Conservation (phyloP, 345 rosid genomes). For the Pistacia atlantica region DNA sequence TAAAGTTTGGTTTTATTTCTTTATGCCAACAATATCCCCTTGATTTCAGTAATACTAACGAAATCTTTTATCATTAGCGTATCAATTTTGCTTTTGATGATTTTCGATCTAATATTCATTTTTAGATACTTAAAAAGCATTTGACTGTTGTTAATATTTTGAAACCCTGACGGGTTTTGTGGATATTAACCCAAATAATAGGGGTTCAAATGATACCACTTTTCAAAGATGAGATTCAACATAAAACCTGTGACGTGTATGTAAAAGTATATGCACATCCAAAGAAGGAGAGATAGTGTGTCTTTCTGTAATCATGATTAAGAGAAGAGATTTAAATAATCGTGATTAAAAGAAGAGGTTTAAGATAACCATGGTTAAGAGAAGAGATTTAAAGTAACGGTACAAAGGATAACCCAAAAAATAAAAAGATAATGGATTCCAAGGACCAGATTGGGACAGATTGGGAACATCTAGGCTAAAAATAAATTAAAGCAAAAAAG, state of each 20-base stretch:
- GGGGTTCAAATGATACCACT: too few relatives aligned
- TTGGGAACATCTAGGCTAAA: constrained; percentile 9
- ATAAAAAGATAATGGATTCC: neutral
- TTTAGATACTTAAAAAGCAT: too few relatives aligned
- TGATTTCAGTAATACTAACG: too few relatives aligned
- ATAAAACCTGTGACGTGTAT: too few relatives aligned
- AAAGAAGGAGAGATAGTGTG: neutral
- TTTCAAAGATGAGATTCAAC: too few relatives aligned
- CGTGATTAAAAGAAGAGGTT: neutral
- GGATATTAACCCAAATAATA: too few relatives aligned
- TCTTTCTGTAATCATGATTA: neutral
- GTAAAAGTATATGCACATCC: neutral
- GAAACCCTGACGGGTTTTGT: too few relatives aligned
- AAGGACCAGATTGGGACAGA: constrained; percentile 9
- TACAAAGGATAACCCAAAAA: neutral
- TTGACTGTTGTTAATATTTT: too few relatives aligned
- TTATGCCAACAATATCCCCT: too few relatives aligned
- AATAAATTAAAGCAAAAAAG: constrained; percentile 13
- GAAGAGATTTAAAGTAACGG: constrained; percentile 24
- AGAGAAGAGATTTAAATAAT: neutral
- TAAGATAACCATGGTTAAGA: neutral
- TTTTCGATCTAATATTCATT: too few relatives aligned
- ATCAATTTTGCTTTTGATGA: too few relatives aligned
- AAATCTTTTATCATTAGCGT: too few relatives aligned
- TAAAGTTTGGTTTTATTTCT: neutral